Evolutionary conservation across 768 basidiomycete genomes (phyloP), one percentile per base, ranked within the genome.

Genomic region (Amanita exitialis): DNA sequence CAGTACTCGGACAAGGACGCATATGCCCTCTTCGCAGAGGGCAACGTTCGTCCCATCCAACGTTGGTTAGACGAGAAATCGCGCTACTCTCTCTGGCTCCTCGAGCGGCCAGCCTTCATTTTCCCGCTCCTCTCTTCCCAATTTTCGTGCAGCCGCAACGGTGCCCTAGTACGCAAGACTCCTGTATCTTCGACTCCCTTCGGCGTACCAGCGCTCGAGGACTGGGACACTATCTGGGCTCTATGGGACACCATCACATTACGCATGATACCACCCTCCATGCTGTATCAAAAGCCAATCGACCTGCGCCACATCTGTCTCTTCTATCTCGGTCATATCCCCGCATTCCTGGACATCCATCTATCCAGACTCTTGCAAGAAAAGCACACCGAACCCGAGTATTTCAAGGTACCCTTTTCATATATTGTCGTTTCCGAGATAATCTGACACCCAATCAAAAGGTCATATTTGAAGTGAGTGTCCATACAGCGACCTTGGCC

Each of bases 281-380:
- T 97, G 86, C 72, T 95, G 21, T 83, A 83, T 62, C 73, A 88
- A 62, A 95, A 90, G 62, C 94, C 95, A 3, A 97, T 98, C 54
- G 84, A 96, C 60, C 70, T 98, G 42, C 77, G 96, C 27, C 94
- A 98, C 64, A 92, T 95, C 51, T 95, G 92, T 61, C 74, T 98
- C n/a, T 99, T 99, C 69, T 97, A 97, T 66, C 61, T 90, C 10
- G 95, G 95, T 0, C 96, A 98, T 63, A 91, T 97, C 42, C 91
- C 91, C 1, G 76, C 89, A 16, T 96, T 95, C 70, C 65, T 94
- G 55, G 94, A 96, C 59, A 96, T 96, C 20, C 86, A 95, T 60
- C 66, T 95, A 44, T 88, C 89, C 2, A 74, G 76, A 44, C 65
- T 91, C 10, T 64, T 96, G 46, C 61, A 79, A 36, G 86, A 93